Evolutionary conservation across 225 moss, liverwort and hornwort genomes (phyloP).

Genomic region (Straminergon stramineum): DNA sequence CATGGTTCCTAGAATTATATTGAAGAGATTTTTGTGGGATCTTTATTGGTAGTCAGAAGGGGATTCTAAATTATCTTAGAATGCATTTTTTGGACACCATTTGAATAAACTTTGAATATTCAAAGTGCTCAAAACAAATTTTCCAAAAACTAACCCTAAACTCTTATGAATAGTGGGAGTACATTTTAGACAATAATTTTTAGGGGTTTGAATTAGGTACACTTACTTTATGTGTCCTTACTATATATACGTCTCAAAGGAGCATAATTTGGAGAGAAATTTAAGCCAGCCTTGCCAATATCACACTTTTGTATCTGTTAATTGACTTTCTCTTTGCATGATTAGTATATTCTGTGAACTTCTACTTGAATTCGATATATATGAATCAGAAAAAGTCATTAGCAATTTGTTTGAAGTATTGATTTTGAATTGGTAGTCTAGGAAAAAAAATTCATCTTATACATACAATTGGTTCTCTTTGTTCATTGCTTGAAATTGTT

Average conservation of each 20-base stretch:
- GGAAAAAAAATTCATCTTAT: not conserved
- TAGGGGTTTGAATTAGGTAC: no score
- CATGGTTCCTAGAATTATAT: rapidly evolving
- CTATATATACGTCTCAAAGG: no score
- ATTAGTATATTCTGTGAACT: no score
- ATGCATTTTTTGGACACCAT: not conserved
- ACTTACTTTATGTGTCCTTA: not conserved
- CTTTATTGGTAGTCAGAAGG: no score
- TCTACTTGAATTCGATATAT: not conserved
- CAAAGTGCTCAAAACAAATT: not conserved
- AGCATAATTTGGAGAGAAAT: not conserved
- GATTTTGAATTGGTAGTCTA: not conserved
- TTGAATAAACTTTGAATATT: no score
- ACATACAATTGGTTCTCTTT: rapidly evolving
- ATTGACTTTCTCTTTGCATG: not conserved
- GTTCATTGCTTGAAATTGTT: not conserved
- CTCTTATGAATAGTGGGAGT: not conserved
- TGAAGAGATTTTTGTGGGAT: no score
- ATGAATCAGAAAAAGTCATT: not conserved
- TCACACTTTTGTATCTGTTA: rapidly evolving
- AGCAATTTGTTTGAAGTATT: not conserved
- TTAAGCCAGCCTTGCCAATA: not conserved
- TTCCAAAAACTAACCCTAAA: not conserved
- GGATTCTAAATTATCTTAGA: rapidly evolving
- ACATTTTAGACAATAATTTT: not conserved